Evolutionary conservation across 139 green algal genomes (phyloP), one percentile per base, ranked within the genome.

Genomic region (Coelastrella sp.): DNA sequence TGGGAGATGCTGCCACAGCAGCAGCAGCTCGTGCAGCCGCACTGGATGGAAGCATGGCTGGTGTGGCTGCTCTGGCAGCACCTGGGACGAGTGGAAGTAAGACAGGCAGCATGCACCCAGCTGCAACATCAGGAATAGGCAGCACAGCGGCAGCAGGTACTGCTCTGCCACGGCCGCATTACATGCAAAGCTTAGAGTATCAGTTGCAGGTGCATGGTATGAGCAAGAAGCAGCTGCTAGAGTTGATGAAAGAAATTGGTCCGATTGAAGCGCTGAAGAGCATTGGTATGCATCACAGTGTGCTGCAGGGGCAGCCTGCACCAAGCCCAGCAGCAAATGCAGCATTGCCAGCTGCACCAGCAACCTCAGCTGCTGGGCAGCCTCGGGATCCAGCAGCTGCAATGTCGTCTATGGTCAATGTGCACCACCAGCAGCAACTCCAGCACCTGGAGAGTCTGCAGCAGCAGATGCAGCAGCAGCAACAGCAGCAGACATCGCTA

Each of bases 131-230:
- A 68, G 78, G 59, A 49, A 49, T 49, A 49, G 35, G 35, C 35
- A 49, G 35, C 35, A 22, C 58, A 87, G 82, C 82, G 60, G 82
- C 61, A 61, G 82, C 82, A 24, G 61, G 4, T 10, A 22, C 76
- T 73, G 58, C 61, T 14, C 12, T 78, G 82, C 61, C 66, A 49
- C 83, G 83, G 27, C 66, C 83, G 35, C 66, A 79, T 35, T 88
- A 88, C 66, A 88, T 88, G 83, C 35, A 78, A 17, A 49, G 17
- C 8, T 22, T 88, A 35, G 66, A 88, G 65, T 72, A 88, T 72
- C 83, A 66, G 66, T 66, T 88, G 59, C 24, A 73, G 66, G 14
- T 88, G 83, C 83, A 88, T 68, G 83, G 83, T 14, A 88, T 88
- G 66, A 88, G 6, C 14, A 88, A 88, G 49, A 88, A 88, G 83